Evolutionary conservation across 805 yeast species (phyloP).

Genomic region (Saccharomycopsis fermentans): DNA sequence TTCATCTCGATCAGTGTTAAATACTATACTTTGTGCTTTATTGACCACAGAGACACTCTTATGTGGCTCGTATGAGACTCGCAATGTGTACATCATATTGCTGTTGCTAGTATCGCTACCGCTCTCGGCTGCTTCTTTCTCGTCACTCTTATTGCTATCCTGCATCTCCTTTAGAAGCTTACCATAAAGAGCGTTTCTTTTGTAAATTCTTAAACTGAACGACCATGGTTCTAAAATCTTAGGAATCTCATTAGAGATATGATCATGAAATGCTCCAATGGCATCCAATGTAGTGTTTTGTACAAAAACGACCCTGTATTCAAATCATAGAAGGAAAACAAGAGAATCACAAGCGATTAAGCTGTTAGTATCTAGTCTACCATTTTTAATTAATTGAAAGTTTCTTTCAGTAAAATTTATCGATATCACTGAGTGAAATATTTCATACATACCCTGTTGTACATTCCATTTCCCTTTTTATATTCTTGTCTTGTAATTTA

Average conservation of each 20-base stretch:
- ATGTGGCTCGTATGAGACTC: constrained; percentile 39
- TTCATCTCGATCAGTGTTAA: constrained; percentile 18
- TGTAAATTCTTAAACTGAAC: constrained; percentile 56
- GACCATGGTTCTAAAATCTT: constrained; percentile 54
- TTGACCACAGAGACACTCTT: constrained; percentile 40
- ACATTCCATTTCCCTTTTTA: not conserved
- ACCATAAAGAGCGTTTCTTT: constrained; percentile 42
- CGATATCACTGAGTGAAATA: not conserved
- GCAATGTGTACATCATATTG: constrained; percentile 39
- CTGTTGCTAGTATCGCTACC: constrained; percentile 20
- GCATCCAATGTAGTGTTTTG: constrained; percentile 45
- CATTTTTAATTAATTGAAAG: too few relatives aligned
- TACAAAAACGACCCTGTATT: constrained; percentile 30
- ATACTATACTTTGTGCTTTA: constrained; percentile 20
- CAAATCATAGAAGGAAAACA: not conserved
- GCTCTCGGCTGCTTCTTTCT: constrained; percentile 21
- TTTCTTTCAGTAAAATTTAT: too few relatives aligned
- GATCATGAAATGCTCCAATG: constrained; percentile 61
- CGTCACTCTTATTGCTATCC: constrained; percentile 19
- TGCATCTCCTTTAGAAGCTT: constrained; percentile 3
- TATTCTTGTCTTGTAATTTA: too few relatives aligned
- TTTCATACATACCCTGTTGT: not conserved
- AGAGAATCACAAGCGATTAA: too few relatives aligned
- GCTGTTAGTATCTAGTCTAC: too few relatives aligned
- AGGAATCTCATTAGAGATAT: constrained; percentile 58